Base-by-base conservation (phyloP, 2,329 filamentous ascomycete species). In the Paramyrothecium sp. region DNA sequence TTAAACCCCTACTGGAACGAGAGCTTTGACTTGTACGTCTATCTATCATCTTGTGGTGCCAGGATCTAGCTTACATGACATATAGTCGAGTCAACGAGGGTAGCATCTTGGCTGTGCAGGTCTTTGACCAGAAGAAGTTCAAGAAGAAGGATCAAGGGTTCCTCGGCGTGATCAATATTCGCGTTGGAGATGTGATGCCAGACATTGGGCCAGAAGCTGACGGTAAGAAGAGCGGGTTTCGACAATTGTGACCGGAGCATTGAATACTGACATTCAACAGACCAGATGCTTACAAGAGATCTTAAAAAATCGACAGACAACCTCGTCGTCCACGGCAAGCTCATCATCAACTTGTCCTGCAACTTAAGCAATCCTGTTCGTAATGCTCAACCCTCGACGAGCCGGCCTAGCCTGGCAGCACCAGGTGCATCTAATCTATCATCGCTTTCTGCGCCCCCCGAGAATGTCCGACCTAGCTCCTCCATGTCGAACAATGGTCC, bases 71-170 rank as follows among this genome's bases (percentile, higher is more conserved):
- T 58, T 33, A 53, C 44, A 52, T 51, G 54, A 10, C 21, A 38
- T 67, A 58, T 72, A 98, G 95, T 81, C 86, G 85, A 72, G 94
- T 92, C 59, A 95, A 89, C 60, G 95, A 99, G 73, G 94, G 97
- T 69, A 96, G 93, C 74, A 97, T 99, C 69, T 83, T 99, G 51
- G 95, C 95, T 8, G 93, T 99, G 51, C 95, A 99, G 73, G 97
- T 99, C 56, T 99, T 99, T 72, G 95, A 99, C 76, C 95, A 99
- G 78, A 97, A 97, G 81, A 99, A 99, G 79, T 99, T 99, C 80
- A 99, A 99, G 83, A 99, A 99, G 86, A 99, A 98, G 92, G 95
- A 99, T 67, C 95, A 99, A 74, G 95, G 95, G 10, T 99, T 99
- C 71, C 82, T 99, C 7, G 95, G 95, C 57, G 95, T 99, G 55